Evolutionary conservation across 352 stramenopile genomes (phyloP).

Genomic region (Phytophthora podocarpi): DNA sequence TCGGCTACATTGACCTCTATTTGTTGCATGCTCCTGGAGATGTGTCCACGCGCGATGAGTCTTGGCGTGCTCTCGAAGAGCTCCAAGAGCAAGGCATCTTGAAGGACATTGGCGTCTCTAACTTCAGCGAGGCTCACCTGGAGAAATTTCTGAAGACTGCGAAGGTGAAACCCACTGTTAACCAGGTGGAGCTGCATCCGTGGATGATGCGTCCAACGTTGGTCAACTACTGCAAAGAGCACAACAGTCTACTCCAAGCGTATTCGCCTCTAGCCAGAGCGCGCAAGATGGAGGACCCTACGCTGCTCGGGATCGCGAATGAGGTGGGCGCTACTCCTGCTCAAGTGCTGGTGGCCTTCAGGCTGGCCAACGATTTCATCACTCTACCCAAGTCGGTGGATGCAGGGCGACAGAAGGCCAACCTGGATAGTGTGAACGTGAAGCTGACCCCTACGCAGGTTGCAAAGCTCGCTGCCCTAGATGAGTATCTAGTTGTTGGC

Average conservation of each 20-base stretch:
- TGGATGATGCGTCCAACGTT: constrained; percentile 65
- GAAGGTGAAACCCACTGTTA: constrained; percentile 69
- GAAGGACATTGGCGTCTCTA: constrained; percentile 89
- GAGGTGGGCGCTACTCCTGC: constrained; percentile 38
- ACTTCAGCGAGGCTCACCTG: constrained; percentile 87
- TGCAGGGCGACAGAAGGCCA: constrained; percentile 43
- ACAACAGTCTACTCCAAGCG: constrained; percentile 57
- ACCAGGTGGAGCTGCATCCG: constrained; percentile 84
- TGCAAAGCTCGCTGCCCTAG: constrained; percentile 35
- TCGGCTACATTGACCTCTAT: constrained; percentile 86
- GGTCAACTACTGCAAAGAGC: constrained; percentile 58
- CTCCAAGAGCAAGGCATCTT: constrained; percentile 57
- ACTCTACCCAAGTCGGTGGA: constrained; percentile 67
- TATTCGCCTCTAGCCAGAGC: constrained; percentile 61
- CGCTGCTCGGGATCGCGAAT: constrained; percentile 35
- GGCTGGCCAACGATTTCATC: constrained; percentile 56
- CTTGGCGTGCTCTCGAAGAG: constrained; percentile 63
- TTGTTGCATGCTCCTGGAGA: constrained; percentile 72
- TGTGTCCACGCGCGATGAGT: constrained; percentile 41
- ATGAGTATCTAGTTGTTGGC: constrained; percentile 47
- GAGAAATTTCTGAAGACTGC: constrained; percentile 68
- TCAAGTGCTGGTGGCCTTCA: constrained; percentile 64
- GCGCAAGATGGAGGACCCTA: constrained; percentile 26
- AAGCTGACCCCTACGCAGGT: constrained; percentile 39
- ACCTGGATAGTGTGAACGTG: constrained; percentile 48